Base-by-base conservation (phyloP, 2,329 filamentous ascomycete genomes). In the Fusarium paranaense region DNA sequence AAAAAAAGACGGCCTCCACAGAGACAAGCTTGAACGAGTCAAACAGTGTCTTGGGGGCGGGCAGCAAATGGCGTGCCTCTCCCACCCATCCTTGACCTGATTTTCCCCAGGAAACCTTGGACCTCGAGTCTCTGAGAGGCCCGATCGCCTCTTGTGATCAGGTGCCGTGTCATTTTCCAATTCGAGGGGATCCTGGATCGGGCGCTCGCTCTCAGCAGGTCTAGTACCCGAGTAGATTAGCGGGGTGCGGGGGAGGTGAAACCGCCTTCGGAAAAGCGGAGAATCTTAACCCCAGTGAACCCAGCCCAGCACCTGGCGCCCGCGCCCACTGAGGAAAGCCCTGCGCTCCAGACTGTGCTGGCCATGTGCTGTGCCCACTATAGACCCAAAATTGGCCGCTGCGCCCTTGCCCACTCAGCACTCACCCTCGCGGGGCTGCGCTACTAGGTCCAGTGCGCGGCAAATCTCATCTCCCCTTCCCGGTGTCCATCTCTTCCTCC, bases 241-340 rank as follows among this genome's bases (percentile, higher is more conserved):
- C 69, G 68, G 35, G 64, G 69, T 79, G 77, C 77, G 77, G 77
- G 77, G 77, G 76, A 76, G 71, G 67, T 71, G 66, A 75, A 74
- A 74, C 69, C 69, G 61, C 64, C 74, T 62, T 78, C 75, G 72
- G 74, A 74, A 78, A 75, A 76, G 77, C 76, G 77, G 77, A 71
- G 70, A 62, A 73, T 67, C 71, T 67, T 75, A 69, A 64, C 69
- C 67, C 69, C 65, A 74, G 69, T 27, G 45, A 40, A 45, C 42
- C 30, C 37, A 50, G 40, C 56, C 30, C 37, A 50, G 40, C 56
- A 30, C 30, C 50, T 38, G 50, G 27, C 35, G 42, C n/a, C 57
- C 71, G 27, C 35, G 42, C n/a, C 57, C 71, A 67, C 62, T 66
- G 54, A 50, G 25, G 16, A 18, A 52, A 27, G 45, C 45, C 25